Base-by-base conservation (phyloP, 257 asterid genomes). In the Fraxinus cuspidata region DNA sequence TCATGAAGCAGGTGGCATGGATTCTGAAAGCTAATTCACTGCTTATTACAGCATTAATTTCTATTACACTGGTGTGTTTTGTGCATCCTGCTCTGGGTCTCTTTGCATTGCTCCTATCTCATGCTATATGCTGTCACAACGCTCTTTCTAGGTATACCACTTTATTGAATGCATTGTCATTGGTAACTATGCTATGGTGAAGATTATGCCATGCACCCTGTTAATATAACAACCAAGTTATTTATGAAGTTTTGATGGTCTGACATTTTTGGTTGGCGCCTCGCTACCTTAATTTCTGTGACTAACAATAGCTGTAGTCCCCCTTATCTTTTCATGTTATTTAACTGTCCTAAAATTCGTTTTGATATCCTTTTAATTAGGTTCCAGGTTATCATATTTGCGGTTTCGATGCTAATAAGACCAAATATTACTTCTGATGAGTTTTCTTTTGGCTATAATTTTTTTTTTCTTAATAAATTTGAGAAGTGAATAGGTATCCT, bases 81-180 rank as follows among this genome's bases (percentile, higher is more conserved):
- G 87, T 90, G 81, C 99, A 96, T 88, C 97, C 99, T 65, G 97
- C 97, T 35, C 80, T 96, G 78, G 99, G 98, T 74, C 97, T 96
- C 78, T 83, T 87, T 81, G 87, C 88, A 74, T 80, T 93, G 88
- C 85, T 96, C 81, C 76, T 87, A 73, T 90, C 92, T 75, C 98
- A 93, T 82, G 87, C 89, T 79, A 76, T 88, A 44, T 83, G 90
- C 80, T 96, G 98, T 85, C 95, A 92, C 86, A 85, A 84, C 64
- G 83, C 97, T 58, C 84, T 96, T 56, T 88, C 92, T 85, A 93
- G 98, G 99, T 93, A 63, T 63, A 85, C 70, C 40, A 32, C 38
- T 77, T 38, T 40, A 40, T 53, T n/a, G 25, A 53, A 53, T 7
- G 3, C 64, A 16, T 53, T 19, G 21, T 19, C 25, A 53, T 4